These are phyloP conservation scores for Chrysoporthe cubensis DNA, from an alignment of 2,329 filamentous ascomycete genomes.

Conservation along the genomic window DNA sequence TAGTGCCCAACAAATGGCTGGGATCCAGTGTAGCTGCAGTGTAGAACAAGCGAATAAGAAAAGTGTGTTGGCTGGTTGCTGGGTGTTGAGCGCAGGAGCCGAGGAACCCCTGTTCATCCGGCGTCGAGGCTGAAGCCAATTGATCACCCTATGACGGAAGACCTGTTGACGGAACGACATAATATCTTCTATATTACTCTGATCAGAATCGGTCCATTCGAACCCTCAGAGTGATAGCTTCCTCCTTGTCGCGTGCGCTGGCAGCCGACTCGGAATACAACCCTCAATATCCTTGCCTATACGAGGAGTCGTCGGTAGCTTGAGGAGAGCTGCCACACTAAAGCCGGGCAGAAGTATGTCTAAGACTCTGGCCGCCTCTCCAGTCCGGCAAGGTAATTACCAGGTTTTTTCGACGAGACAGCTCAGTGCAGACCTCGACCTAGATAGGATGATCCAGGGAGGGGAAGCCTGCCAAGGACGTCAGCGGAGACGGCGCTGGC, in stretches of 20 bases:
- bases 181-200: no score
- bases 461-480: constrained; percentile 11
- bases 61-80: constrained; percentile 20
- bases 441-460: background rate
- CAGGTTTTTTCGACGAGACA: background rate
- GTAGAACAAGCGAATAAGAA: constrained; percentile 15
- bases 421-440: background rate
- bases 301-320: constrained; percentile 13
- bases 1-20: constrained; percentile 22
- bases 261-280: background rate
- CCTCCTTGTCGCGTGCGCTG: constrained; percentile 1
- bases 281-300: background rate
- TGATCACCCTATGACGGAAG: constrained; percentile 16
- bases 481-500: constrained; percentile 12
- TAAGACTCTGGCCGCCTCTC: background rate
- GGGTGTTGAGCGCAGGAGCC: constrained; percentile 6
- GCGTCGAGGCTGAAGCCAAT: constrained; percentile 26
- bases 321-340: constrained; percentile 3
- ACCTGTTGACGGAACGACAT: constrained; percentile 1
- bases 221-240: constrained; percentile 1
- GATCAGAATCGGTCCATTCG: no score
- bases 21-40: constrained; percentile 4
- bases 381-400: background rate
- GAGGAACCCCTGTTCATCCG: constrained; percentile 18
- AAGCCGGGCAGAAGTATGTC: constrained; percentile 5